Evolutionary conservation across 345 rosid genomes (phyloP).

Genomic region (Durio zibethinus): DNA sequence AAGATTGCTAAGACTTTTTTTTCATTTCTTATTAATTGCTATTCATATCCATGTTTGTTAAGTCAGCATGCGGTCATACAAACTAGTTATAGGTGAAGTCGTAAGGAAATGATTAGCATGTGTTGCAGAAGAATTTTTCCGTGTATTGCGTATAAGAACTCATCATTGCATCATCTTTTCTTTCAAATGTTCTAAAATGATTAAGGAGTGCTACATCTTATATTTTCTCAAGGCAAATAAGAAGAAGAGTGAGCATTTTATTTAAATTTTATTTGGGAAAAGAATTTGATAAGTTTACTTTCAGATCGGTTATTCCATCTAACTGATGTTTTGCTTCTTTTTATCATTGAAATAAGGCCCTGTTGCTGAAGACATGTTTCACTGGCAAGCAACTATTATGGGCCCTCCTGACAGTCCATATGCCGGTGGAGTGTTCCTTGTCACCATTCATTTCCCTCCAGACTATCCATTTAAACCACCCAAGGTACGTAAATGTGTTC

Average conservation of each 20-base stretch:
- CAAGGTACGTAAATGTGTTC: slow-evolving; percentile 4
- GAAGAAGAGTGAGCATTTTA: neutral
- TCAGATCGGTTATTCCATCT: neutral
- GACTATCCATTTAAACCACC: slow-evolving; percentile 28
- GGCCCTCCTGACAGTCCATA: slow-evolving; percentile 28
- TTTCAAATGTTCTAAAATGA: neutral
- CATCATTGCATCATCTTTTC: neutral
- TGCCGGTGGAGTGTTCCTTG: slow-evolving; percentile 26
- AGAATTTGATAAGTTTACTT: neutral
- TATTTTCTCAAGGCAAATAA: neutral
- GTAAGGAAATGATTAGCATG: neutral
- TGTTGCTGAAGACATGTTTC: slow-evolving; percentile 75
- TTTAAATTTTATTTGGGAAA: neutral
- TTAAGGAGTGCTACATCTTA: neutral
- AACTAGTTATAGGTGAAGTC: neutral
- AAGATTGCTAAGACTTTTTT: neutral
- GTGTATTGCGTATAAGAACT: neutral
- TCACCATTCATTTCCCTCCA: slow-evolving; percentile 25
- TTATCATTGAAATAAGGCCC: slow-evolving; percentile 14
- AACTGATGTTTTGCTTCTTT: neutral
- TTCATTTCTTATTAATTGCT: neutral
- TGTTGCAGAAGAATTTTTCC: neutral
- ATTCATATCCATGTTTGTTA: neutral
- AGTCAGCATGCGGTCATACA: neutral
- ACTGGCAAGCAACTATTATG: slow-evolving; percentile 30